Percentiles rank a stretch among this genome's conserved stretches.
Conservation (phyloP, 352 stramenopile species). For the Heterotrichella gracilis region DNA sequence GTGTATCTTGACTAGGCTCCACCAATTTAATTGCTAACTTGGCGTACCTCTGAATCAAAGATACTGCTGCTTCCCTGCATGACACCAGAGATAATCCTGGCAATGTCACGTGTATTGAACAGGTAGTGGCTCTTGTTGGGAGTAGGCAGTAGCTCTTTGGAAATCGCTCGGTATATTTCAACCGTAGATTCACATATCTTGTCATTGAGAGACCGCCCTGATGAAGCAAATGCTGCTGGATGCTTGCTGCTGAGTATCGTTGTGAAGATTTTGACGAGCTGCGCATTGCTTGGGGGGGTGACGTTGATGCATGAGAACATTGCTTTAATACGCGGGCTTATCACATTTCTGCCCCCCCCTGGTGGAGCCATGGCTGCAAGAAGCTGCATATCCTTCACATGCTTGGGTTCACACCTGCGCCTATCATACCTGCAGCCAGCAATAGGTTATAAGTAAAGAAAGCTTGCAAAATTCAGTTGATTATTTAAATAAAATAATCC, state of each 20-base stretch:
- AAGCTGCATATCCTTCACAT: slow-evolving; percentile 65
- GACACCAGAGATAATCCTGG: slow-evolving; percentile 55
- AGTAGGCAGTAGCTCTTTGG: slow-evolving; percentile 53
- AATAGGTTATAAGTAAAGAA: too few relatives aligned
- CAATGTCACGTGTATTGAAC: slow-evolving; percentile 68
- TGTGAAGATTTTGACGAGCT: slow-evolving; percentile 56
- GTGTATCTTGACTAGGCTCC: too few relatives aligned
- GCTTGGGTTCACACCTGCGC: too few relatives aligned
- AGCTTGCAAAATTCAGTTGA: too few relatives aligned
- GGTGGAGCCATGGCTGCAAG: slow-evolving; percentile 68
- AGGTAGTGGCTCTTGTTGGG: slow-evolving; percentile 77
- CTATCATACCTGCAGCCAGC: too few relatives aligned
- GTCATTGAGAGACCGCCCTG: too few relatives aligned
- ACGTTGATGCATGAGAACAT: slow-evolving; percentile 81
- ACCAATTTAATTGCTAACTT: too few relatives aligned
- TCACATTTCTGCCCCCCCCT: slow-evolving; percentile 54
- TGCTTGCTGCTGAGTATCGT: slow-evolving; percentile 49
- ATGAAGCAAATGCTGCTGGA: slow-evolving; percentile 37
- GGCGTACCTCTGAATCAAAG: too few relatives aligned
- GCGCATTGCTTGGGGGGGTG: slow-evolving; percentile 43
- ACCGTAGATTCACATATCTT: too few relatives aligned
- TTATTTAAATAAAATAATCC: too few relatives aligned
- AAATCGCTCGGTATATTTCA: slow-evolving; percentile 45
- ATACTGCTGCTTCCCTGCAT: too few relatives aligned
- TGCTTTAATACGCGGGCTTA: slow-evolving; percentile 57